These are phyloP conservation scores for Cryptosporidium sp. DNA, from an alignment of 169 alveolate species.

Conservation along the genomic window DNA sequence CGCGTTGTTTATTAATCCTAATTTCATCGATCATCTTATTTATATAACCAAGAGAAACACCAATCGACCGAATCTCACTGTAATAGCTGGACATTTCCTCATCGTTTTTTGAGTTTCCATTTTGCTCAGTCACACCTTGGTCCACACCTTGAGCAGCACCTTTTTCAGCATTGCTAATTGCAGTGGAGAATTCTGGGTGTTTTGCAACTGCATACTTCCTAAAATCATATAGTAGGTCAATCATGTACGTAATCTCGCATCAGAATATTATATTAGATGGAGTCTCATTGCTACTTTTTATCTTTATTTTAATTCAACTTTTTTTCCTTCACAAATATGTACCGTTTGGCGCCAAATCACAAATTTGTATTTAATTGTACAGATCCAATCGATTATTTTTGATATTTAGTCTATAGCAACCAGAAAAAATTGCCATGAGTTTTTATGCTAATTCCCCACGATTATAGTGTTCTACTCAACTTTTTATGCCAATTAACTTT, in stretches of 20 bases:
- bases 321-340: background rate
- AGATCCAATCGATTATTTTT: too few species aligned
- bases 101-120: slow-evolving; percentile 9
- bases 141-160: slow-evolving; percentile 3
- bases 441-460: too few species aligned
- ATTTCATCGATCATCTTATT: slow-evolving; percentile 41
- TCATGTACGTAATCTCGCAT: slow-evolving; percentile 20
- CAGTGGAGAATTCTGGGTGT: slow-evolving; percentile 32
- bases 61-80: slow-evolving; percentile 64
- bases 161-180: slow-evolving; percentile 30
- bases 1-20: slow-evolving; percentile 55
- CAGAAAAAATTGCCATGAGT: background rate
- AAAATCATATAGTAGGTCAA: slow-evolving; percentile 47
- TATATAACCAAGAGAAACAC: slow-evolving; percentile 51
- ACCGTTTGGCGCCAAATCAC: background rate
- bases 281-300: background rate
- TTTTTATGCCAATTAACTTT: too few species aligned
- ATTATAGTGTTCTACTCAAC: too few species aligned
- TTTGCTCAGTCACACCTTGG: background rate
- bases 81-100: slow-evolving; percentile 62
- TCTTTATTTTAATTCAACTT: background rate
- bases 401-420: too few species aligned
- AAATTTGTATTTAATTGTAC: too few species aligned
- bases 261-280: background rate
- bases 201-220: slow-evolving; percentile 41